Evolutionary conservation across 208 protist species (phyloP).

Genomic region (Crithidia bombi): DNA sequence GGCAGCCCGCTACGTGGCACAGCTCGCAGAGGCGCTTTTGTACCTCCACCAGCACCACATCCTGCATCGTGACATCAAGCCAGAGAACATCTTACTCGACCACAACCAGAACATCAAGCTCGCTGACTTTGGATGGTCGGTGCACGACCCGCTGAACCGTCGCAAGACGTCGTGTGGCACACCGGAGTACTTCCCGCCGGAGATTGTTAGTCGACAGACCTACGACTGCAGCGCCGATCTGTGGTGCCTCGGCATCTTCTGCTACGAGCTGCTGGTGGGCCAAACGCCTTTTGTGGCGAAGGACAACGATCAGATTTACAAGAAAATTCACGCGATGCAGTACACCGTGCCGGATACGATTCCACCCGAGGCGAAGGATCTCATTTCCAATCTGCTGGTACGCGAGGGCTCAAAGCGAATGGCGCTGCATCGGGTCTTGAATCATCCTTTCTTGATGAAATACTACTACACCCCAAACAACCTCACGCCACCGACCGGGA

Average conservation of each 20-base stretch:
- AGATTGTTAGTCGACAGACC: slow-evolving; percentile 95
- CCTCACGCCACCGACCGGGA: slow-evolving; percentile 77
- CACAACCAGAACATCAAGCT: slow-evolving; percentile 97
- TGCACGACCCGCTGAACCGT: slow-evolving; percentile 95
- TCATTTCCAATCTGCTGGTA: slow-evolving; percentile 82
- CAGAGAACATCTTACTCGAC: slow-evolving; percentile 94
- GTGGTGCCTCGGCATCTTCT: slow-evolving; percentile 97
- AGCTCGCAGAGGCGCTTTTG: slow-evolving; percentile 94
- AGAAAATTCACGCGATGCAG: slow-evolving; percentile 92
- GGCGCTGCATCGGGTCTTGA: slow-evolving; percentile 80
- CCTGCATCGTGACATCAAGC: slow-evolving; percentile 97
- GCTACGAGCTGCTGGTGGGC: slow-evolving; percentile 97
- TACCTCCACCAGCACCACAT: slow-evolving; percentile 98
- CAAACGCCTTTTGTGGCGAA: slow-evolving; percentile 93
- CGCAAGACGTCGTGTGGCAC: slow-evolving; percentile 97
- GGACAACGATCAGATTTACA: slow-evolving; percentile 88
- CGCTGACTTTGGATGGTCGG: slow-evolving; percentile 99
- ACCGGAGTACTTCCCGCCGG: slow-evolving; percentile 99
- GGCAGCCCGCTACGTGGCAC: slow-evolving; percentile 92
- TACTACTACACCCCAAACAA: slow-evolving; percentile 91
- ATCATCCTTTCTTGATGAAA: slow-evolving; percentile 89
- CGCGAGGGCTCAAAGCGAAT: slow-evolving; percentile 76
- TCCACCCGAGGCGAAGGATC: slow-evolving; percentile 86
- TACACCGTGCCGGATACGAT: slow-evolving; percentile 88
- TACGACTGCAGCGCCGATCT: slow-evolving; percentile 94